Conservation (phyloP, 108 stramenopile genomes). For the Pseudonitzschia pungens region DNA sequence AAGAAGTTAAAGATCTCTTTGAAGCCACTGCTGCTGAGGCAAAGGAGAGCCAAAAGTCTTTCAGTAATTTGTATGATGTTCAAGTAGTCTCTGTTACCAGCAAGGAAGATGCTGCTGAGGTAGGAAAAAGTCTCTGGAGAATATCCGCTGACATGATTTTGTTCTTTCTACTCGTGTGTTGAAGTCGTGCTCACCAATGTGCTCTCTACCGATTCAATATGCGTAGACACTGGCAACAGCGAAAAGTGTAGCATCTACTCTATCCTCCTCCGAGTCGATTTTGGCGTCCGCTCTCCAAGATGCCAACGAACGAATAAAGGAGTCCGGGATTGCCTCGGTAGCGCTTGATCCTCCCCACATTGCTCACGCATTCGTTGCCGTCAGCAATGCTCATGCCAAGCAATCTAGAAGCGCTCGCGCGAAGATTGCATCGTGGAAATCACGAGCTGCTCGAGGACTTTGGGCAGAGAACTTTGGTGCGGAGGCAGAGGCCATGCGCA, state of each 20-base stretch:
- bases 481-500: constrained; percentile 54
- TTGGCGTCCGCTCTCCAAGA: constrained; percentile 51
- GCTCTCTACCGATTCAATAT: neutral
- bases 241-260: constrained; percentile 28
- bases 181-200: neutral
- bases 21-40: constrained; percentile 58
- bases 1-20: constrained; percentile 57
- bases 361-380: constrained; percentile 66
- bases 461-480: constrained; percentile 66
- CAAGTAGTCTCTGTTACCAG: constrained; percentile 39
- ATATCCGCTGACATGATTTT: neutral
- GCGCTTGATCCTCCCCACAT: constrained; percentile 73
- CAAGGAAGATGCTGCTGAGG: constrained; percentile 45
- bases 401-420: constrained; percentile 61
- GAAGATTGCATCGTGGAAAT: constrained; percentile 68
- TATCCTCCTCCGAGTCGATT: constrained; percentile 27
- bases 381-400: constrained; percentile 68
- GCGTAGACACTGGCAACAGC: constrained; percentile 47
- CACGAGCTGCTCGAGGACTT: constrained; percentile 62
- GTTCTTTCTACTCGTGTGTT: neutral
- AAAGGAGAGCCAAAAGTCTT: constrained; percentile 27
- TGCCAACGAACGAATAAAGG: constrained; percentile 43
- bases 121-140: neutral
- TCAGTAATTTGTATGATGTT: constrained; percentile 60
- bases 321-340: constrained; percentile 41